Conservation (phyloP, 164 flowering plant genomes). For the Macadamia integrifolia region DNA sequence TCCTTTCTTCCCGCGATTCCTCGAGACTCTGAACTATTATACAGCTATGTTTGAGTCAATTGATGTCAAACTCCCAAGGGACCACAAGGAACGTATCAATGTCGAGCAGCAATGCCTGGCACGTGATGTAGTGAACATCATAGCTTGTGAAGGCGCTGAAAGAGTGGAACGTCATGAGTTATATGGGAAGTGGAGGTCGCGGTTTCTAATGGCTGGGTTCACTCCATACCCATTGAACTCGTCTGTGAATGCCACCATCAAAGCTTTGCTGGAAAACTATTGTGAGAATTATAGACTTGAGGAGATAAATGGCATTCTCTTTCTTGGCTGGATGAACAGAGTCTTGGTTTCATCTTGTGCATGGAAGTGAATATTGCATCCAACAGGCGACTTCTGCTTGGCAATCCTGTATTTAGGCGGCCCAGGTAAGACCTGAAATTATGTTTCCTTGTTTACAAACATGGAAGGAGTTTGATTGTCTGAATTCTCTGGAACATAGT, state of each 20-base stretch:
- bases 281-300: conserved; percentile 36
- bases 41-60: conserved; percentile 55
- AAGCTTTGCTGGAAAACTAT: conserved; percentile 36
- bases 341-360: conserved; percentile 50
- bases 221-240: conserved; percentile 44
- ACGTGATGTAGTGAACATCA: conserved; percentile 46
- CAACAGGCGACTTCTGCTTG: too few species aligned
- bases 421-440: too few species aligned
- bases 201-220: conserved; percentile 53
- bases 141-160: conserved; percentile 52
- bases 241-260: conserved; percentile 41
- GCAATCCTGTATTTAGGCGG: too few species aligned
- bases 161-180: conserved; percentile 56
- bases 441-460: too few species aligned
- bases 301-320: conserved; percentile 46
- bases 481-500: too few species aligned
- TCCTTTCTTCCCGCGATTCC: conserved; percentile 41
- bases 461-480: too few species aligned
- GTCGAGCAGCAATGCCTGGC: conserved; percentile 59
- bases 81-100: conserved; percentile 40
- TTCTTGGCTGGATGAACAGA: conserved; percentile 54
- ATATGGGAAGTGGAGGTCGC: conserved; percentile 46
- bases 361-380: conserved; percentile 31
- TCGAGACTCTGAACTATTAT: conserved; percentile 41
- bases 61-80: conserved; percentile 40